Base-by-base conservation (phyloP, 257 asterid genomes). In the Voacanga thouarsii region DNA sequence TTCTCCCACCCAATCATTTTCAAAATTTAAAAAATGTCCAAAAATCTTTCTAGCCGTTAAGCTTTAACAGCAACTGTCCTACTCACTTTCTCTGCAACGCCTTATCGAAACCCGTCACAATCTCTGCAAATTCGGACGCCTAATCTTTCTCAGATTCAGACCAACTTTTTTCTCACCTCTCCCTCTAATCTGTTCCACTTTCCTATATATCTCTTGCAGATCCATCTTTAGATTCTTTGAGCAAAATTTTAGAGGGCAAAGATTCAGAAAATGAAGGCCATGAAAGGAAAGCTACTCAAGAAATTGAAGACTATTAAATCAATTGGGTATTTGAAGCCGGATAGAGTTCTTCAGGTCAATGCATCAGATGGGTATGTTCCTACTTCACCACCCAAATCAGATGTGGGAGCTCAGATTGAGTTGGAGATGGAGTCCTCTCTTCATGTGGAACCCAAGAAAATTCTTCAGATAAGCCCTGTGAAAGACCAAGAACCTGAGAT, bases 241-340 rank as follows among this genome's bases (percentile, higher is more conserved):
- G 11, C 5, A 11, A 26, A 37, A 44, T 18, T 3, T 26, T 10
- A 18, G 55, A 24, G 63, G 37, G 15, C 18, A 44, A 59, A 30
- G 39, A 65, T 18, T 33, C 4, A 68, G 67, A 76, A 78, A 78
- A 96, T 93, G 98, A 92, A 84, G 85, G 84, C 85, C 55, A 85
- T 96, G 86, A 96, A 92, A 81, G 97, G 98, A 19, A 96, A 89
- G 86, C 85, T 93, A 6, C 75, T 96, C 56, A 96, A 90, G 89
- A 93, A 90, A 75, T 79, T 96, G 80, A 88, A 87, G 86, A 93
- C 99, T 12, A 79, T 96, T 57, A 96, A 96, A 75, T 12, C 92
- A 15, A 90, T 93, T 30, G 94, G 94, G 72, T 89, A 90, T 77
- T 51, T 89, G 78, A 90, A 90, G 61, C 93, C 96, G 12, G 97